phyloP scores from a whole-genome alignment of 169 alveolate species.

The Amoebophrya sp. region DNA sequence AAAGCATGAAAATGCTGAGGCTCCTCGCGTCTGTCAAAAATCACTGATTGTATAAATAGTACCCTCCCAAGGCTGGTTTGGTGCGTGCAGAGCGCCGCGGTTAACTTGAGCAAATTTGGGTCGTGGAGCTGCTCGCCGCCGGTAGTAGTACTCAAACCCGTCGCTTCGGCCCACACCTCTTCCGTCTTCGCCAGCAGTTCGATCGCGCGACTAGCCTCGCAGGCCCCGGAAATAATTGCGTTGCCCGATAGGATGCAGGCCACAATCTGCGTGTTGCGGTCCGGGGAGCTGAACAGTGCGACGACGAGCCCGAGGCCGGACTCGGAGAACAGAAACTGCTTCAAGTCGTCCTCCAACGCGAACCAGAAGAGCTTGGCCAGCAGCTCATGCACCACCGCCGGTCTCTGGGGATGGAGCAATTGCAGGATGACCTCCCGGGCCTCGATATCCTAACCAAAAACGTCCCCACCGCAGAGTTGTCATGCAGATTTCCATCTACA shows the following conservation, averaged over 20 bases:
- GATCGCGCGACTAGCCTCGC: neutral
- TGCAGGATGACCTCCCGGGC: neutral
- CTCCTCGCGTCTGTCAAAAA: too few relatives aligned
- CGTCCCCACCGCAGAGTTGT: too few relatives aligned
- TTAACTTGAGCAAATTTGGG: neutral
- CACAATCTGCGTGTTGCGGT: neutral
- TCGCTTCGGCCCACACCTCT: neutral
- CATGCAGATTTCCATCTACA: too few relatives aligned
- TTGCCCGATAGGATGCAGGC: neutral
- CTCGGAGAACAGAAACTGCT: neutral
- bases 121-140: neutral
- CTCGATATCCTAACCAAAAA: too few relatives aligned
- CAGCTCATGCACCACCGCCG: neutral
- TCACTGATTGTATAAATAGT: too few relatives aligned
- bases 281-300: neutral
- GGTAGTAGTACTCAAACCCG: too few relatives aligned
- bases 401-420: neutral
- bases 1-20: too few relatives aligned
- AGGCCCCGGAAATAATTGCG: neutral
- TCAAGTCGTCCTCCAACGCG: neutral
- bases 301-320: neutral
- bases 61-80: neutral
- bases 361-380: neutral
- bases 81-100: neutral
- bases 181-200: neutral